Evolutionary conservation across 2,329 filamentous ascomycete genomes (phyloP).

Genomic region (Alternaria angustiovoidea): DNA sequence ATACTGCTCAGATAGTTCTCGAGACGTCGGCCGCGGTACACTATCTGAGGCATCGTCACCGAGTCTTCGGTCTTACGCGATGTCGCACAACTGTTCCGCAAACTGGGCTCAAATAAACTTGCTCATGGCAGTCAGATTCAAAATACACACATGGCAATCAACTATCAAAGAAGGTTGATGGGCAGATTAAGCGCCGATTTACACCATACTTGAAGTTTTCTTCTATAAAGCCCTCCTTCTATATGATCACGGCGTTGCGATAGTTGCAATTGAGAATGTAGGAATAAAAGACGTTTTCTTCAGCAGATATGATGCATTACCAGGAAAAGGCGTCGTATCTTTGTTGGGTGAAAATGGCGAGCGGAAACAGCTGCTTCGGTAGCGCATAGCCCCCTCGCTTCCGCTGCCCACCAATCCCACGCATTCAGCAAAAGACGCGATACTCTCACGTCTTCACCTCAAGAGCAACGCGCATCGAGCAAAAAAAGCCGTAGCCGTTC

Average conservation of each 20-base stretch:
- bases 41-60: neutral
- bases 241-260: too few relatives aligned
- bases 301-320: too few relatives aligned
- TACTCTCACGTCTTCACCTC: rapidly evolving
- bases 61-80: neutral
- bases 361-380: neutral
- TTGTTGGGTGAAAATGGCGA: too few relatives aligned
- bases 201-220: too few relatives aligned
- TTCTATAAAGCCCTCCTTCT: neutral
- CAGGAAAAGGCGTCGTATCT: too few relatives aligned
- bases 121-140: neutral
- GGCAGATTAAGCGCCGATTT: neutral
- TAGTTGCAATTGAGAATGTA: too few relatives aligned
- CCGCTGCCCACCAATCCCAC: neutral
- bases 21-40: neutral
- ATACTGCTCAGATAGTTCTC: neutral
- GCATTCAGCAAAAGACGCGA: neutral
- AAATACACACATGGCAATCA: neutral
- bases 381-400: neutral
- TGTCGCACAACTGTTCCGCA: neutral
- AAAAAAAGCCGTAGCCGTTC: constrained; percentile 23
- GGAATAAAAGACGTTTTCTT: too few relatives aligned
- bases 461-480: neutral
- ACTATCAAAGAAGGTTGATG: too few relatives aligned
- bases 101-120: neutral